Evolutionary conservation across 2,329 filamentous ascomycete species (phyloP).

Genomic region (Pyrenophora tritici-repentis): DNA sequence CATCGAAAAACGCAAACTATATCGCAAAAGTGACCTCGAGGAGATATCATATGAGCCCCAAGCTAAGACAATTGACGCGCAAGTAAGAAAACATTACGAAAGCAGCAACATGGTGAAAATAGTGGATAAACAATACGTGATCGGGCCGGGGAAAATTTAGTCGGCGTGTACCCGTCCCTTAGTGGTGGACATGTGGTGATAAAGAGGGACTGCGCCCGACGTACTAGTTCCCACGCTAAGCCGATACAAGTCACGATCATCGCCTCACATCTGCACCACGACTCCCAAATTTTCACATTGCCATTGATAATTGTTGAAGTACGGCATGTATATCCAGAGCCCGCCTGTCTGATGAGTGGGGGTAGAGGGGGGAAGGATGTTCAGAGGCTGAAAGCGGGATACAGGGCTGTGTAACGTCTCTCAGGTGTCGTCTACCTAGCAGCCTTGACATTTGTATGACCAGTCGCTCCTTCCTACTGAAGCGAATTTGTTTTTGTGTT

Average conservation of each 20-base stretch:
- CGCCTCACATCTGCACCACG: background rate
- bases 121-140: background rate
- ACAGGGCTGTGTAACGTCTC: background rate
- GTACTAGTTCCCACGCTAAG: background rate
- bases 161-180: background rate
- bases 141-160: background rate
- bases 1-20: too few relatives aligned
- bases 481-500: too few relatives aligned
- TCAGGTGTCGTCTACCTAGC: too few relatives aligned
- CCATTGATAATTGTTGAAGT: background rate
- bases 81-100: background rate
- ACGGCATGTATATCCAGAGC: background rate
- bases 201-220: too few relatives aligned
- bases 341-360: background rate
- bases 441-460: background rate
- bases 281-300: background rate
- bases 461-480: too few relatives aligned
- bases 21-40: too few relatives aligned
- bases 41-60: too few relatives aligned
- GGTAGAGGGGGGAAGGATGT: background rate
- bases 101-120: background rate
- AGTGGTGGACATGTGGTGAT: background rate
- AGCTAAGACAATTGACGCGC: too few relatives aligned
- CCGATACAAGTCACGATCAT: background rate
- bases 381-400: slow-evolving; percentile 1